phyloP scores from a whole-genome alignment of 2,329 filamentous ascomycete species.

The Neonectria magnoliae region DNA sequence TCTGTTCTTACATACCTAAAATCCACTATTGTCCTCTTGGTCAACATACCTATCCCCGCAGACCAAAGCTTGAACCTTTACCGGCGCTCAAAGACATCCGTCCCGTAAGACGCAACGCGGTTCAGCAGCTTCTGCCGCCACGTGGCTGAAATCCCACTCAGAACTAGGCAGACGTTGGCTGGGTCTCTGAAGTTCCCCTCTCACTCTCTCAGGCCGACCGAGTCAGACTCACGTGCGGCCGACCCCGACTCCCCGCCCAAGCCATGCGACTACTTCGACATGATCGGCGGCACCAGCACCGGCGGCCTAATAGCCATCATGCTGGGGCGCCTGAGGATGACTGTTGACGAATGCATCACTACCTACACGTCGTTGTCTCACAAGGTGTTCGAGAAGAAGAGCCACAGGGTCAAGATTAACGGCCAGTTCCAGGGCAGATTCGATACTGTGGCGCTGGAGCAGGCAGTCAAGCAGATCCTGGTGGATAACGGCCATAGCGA shows the following conservation, averaged over 20 bases:
- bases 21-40: background rate
- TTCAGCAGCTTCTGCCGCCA: no score
- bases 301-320: constrained; percentile 55
- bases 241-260: background rate
- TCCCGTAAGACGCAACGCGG: no score
- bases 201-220: no score
- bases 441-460: background rate
- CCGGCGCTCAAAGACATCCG: no score
- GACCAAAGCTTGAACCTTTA: no score
- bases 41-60: background rate
- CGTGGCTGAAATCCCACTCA: no score
- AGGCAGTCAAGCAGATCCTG: constrained; percentile 2
- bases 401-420: background rate
- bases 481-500: background rate
- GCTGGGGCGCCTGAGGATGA: constrained; percentile 53
- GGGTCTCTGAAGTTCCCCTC: no score
- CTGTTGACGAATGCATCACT: constrained; percentile 43
- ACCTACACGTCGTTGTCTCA: background rate
- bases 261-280: background rate
- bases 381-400: background rate
- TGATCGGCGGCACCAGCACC: constrained; percentile 28
- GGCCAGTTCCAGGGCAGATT: background rate
- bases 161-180: no score
- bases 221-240: no score
- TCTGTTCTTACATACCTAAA: background rate